Conservation (phyloP, 805 yeast genomes). For the Pichia exigua region DNA sequence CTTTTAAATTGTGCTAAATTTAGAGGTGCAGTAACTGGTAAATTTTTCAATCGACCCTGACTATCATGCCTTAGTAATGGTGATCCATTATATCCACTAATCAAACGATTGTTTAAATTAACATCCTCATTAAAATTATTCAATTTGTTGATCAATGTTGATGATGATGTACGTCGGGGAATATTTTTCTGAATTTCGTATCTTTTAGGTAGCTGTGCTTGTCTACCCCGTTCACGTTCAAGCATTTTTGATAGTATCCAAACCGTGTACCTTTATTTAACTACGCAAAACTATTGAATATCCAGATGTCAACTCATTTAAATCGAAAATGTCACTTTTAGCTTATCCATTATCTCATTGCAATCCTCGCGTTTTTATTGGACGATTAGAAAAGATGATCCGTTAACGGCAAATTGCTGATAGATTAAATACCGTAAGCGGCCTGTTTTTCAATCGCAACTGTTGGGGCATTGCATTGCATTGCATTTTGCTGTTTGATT, state of each 20-base stretch:
- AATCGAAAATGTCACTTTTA: neutral
- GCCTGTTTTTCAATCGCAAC: too few relatives aligned
- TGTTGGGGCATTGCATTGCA: too few relatives aligned
- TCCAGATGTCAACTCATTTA: neutral
- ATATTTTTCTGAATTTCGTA: constrained; percentile 19
- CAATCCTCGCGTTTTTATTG: neutral
- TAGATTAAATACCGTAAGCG: neutral
- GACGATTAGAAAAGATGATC: neutral
- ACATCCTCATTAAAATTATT: neutral
- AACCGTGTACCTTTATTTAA: neutral
- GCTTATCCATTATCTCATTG: neutral
- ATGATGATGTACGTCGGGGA: neutral
- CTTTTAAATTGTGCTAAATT: constrained; percentile 15
- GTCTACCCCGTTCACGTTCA: constrained; percentile 21
- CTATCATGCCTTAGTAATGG: neutral
- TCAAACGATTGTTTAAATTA: neutral
- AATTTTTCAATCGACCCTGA: neutral
- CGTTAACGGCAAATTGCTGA: neutral
- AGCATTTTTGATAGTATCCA: neutral
- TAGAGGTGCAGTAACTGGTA: neutral
- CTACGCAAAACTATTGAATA: too few relatives aligned
- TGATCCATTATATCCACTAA: neutral
- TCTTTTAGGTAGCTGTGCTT: constrained; percentile 22
- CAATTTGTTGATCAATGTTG: neutral
- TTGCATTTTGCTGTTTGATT: too few relatives aligned